A percentile compares a stretch with the other conserved stretches of the same genome.
phyloP scores from a whole-genome alignment of 179 eudicot genomes.

The Pouteria campechiana region DNA sequence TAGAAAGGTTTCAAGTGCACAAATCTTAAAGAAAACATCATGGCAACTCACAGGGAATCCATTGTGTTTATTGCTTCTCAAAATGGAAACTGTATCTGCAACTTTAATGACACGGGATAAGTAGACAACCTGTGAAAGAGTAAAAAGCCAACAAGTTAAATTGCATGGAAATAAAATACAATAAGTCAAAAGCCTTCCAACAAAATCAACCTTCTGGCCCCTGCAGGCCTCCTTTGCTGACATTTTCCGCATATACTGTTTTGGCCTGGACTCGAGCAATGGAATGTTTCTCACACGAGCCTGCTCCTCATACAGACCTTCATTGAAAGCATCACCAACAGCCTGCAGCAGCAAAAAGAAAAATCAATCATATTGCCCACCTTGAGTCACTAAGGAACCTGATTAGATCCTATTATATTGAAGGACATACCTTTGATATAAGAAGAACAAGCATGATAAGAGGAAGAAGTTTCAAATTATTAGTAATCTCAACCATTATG shows the following conservation, averaged over 20 bases:
- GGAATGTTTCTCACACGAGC: constrained; percentile 83
- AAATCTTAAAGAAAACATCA: not conserved
- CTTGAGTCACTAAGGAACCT: not conserved
- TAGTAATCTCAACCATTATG: constrained; percentile 95
- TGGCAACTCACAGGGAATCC: constrained; percentile 86
- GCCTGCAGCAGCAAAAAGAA: constrained; percentile 38
- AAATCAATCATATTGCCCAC: not conserved
- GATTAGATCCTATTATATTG: too few relatives aligned
- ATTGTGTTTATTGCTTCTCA: constrained; percentile 81
- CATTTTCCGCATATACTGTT: constrained; percentile 76
- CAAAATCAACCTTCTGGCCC: constrained; percentile 44
- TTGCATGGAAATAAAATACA: not conserved
- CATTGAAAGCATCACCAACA: constrained; percentile 98
- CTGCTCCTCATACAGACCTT: constrained; percentile 93
- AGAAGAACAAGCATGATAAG: constrained; percentile 98
- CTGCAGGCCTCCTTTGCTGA: constrained; percentile 81
- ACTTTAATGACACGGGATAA: constrained; percentile 79
- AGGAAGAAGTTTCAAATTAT: constrained; percentile 86
- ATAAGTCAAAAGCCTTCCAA: not conserved
- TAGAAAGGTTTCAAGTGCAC: too few relatives aligned
- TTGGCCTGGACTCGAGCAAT: constrained; percentile 86
- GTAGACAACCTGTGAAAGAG: constrained; percentile 52
- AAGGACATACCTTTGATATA: constrained; percentile 67
- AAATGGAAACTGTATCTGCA: constrained; percentile 62
- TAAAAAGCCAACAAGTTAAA: not conserved